Evolutionary conservation across 202 grass and related monocot genomes (phyloP).

Genomic region (Setaria italica): DNA sequence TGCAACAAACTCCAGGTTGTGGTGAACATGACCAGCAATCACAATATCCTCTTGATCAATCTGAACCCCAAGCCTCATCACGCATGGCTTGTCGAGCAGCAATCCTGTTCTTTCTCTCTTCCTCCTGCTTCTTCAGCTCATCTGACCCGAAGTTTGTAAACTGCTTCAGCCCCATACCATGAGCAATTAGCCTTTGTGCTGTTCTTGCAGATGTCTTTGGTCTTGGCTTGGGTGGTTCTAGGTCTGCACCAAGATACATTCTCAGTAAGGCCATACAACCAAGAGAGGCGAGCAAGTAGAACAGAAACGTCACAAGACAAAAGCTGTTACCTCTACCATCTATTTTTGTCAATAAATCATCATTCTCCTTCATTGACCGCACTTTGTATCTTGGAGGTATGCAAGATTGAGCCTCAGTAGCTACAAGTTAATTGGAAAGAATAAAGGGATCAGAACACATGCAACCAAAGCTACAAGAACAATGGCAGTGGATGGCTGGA

Average conservation of each 20-base stretch:
- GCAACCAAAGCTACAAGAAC: conserved; percentile 35
- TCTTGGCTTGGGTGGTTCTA: conserved; percentile 78
- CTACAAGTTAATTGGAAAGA: conserved; percentile 47
- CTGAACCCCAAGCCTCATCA: conserved; percentile 83
- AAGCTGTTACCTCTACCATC: conserved; percentile 61
- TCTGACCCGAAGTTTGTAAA: conserved; percentile 49
- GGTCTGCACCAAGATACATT: conserved; percentile 52
- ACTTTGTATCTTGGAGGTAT: conserved; percentile 68
- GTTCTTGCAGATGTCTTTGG: conserved; percentile 84
- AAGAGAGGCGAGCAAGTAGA: not conserved
- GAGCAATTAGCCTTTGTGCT: conserved; percentile 83
- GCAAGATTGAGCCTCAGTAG: conserved; percentile 63
- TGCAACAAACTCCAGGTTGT: not conserved
- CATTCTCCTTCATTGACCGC: conserved; percentile 60
- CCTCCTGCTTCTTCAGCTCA: conserved; percentile 81
- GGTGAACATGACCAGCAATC: not conserved
- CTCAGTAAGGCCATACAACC: not conserved
- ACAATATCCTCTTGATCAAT: conserved; percentile 37
- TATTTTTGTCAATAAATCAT: conserved; percentile 71
- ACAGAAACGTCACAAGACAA: conserved; percentile 9
- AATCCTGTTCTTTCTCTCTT: conserved; percentile 75
- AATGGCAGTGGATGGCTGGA: not conserved
- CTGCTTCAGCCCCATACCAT: conserved; percentile 75
- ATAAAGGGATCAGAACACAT: conserved; percentile 6
- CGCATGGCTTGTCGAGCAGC: conserved; percentile 62